Percentiles rank a stretch among this genome's conserved stretches.
Conservation (phyloP, 2,329 filamentous ascomycete species). For the Fusarium sp. region DNA sequence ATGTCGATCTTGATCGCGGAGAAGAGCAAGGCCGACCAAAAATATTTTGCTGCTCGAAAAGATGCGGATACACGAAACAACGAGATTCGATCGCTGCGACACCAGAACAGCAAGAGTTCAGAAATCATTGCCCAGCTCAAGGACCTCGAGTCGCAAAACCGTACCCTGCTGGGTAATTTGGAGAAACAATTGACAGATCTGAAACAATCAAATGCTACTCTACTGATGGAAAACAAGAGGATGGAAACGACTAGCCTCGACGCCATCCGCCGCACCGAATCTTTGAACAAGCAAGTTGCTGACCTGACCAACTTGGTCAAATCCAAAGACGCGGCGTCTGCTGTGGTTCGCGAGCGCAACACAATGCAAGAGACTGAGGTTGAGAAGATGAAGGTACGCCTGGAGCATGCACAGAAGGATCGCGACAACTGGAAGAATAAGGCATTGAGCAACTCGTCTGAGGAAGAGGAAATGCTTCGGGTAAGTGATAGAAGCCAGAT, state of each 20-base stretch:
- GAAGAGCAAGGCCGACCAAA: slow-evolving; percentile 97
- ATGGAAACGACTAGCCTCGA: slow-evolving; percentile 81
- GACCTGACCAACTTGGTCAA: slow-evolving; percentile 82
- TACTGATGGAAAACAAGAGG: slow-evolving; percentile 79
- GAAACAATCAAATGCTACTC: slow-evolving; percentile 79
- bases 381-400: slow-evolving; percentile 81
- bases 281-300: slow-evolving; percentile 78
- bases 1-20: slow-evolving; percentile 81
- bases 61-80: slow-evolving; percentile 87
- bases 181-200: slow-evolving; percentile 92
- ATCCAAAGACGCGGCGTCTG: slow-evolving; percentile 76
- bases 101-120: slow-evolving; percentile 89
- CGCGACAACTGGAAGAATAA: slow-evolving; percentile 89
- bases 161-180: slow-evolving; percentile 81
- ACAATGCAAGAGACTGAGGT: slow-evolving; percentile 78
- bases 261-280: slow-evolving; percentile 76
- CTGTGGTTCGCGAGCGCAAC: slow-evolving; percentile 67
- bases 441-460: slow-evolving; percentile 82
- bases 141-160: slow-evolving; percentile 84
- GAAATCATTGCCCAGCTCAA: slow-evolving; percentile 96
- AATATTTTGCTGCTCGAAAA: slow-evolving; percentile 96
- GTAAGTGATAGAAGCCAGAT: slow-evolving; percentile 66
- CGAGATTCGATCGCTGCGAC: slow-evolving; percentile 82
- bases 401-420: slow-evolving; percentile 85
- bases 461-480: slow-evolving; percentile 86